Conservation (phyloP, 2,329 filamentous ascomycete species). For the Ceratocystis papillata region DNA sequence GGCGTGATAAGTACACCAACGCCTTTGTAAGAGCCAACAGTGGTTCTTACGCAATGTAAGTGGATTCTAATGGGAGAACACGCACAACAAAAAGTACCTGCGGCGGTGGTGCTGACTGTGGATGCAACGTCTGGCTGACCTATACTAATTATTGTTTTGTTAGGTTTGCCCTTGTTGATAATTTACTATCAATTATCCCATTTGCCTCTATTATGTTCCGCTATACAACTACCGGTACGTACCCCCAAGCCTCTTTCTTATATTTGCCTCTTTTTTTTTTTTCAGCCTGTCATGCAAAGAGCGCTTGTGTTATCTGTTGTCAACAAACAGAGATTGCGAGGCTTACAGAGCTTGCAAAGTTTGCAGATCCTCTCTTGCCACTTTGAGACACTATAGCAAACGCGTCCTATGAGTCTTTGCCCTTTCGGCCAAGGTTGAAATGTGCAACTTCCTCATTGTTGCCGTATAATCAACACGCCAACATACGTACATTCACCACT, state of each 20-base stretch:
- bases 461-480: constrained; percentile 11
- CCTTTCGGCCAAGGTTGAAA: not conserved
- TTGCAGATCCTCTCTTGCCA: not conserved
- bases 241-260: not conserved
- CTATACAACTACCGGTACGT: constrained; percentile 69
- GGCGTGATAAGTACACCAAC: constrained; percentile 53
- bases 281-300: not conserved
- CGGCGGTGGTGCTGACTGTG: not conserved
- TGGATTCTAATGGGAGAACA: constrained; percentile 25
- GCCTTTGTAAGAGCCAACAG: constrained; percentile 60
- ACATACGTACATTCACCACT: constrained; percentile 11
- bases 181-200: constrained; percentile 74
- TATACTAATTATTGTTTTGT: not conserved
- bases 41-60: constrained; percentile 72
- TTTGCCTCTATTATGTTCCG: constrained; percentile 72
- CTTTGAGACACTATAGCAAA: not conserved
- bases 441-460: not conserved
- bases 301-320: constrained; percentile 23
- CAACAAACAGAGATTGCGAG: constrained; percentile 25
- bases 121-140: not conserved
- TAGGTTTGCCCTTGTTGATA: constrained; percentile 65
- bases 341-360: not conserved
- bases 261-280: not conserved
- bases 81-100: not conserved
- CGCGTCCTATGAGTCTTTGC: not conserved